Conservation (phyloP, 805 yeast species). For the Nakazawaea ishiwadae region DNA sequence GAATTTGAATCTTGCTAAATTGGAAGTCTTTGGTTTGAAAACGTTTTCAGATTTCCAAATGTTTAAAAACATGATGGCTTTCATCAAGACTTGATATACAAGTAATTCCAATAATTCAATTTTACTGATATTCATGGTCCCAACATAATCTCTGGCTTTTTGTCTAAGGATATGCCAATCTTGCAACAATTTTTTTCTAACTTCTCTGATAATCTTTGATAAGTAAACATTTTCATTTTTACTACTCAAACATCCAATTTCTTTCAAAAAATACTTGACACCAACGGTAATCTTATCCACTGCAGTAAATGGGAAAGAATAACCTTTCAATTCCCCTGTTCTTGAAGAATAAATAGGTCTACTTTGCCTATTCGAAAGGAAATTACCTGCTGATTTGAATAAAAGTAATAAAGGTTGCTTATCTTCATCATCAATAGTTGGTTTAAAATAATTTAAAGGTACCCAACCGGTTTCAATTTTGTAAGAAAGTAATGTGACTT, state of each 20-base stretch:
- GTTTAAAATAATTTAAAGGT: slow-evolving; percentile 73
- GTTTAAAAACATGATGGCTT: slow-evolving; percentile 59
- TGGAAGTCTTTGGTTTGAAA: slow-evolving; percentile 21
- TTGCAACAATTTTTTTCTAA: slow-evolving; percentile 65
- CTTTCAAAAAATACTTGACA: slow-evolving; percentile 55
- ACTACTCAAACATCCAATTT: slow-evolving; percentile 71
- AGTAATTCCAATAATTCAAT: slow-evolving; percentile 58
- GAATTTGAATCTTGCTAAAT: slow-evolving; percentile 6
- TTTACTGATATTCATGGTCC: slow-evolving; percentile 52
- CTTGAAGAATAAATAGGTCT: slow-evolving; percentile 30
- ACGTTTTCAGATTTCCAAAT: slow-evolving; percentile 62
- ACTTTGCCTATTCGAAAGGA: slow-evolving; percentile 59
- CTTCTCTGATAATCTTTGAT: slow-evolving; percentile 54
- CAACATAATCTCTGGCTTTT: slow-evolving; percentile 70
- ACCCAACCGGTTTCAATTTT: slow-evolving; percentile 75
- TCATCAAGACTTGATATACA: slow-evolving; percentile 62
- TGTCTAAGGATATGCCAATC: slow-evolving; percentile 80
- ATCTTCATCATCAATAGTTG: slow-evolving; percentile 23
- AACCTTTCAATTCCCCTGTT: slow-evolving; percentile 31
- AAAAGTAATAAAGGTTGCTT: slow-evolving; percentile 50
- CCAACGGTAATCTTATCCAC: slow-evolving; percentile 72
- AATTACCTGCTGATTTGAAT: slow-evolving; percentile 60
- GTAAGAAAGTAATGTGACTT: slow-evolving; percentile 59
- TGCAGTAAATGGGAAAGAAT: slow-evolving; percentile 50
- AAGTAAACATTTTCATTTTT: slow-evolving; percentile 65